phyloP scores from a whole-genome alignment of 1,284 basidiomycete genomes.

The Flammula alnicola region DNA sequence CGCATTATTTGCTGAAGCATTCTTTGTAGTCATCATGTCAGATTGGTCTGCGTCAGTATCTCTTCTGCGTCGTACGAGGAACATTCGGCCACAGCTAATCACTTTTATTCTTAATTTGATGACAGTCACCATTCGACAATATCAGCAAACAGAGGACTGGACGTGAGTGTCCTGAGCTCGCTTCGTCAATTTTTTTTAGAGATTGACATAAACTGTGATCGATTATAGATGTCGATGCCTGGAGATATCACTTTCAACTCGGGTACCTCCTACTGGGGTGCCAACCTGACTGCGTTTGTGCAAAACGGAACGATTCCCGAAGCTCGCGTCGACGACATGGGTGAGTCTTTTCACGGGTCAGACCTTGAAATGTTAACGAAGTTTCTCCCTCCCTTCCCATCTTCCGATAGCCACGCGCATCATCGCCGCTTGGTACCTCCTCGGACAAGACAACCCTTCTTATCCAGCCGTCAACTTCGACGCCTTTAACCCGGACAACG shows the following conservation, averaged over 20 bases:
- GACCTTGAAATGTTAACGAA: no score
- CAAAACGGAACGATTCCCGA: constrained; percentile 70
- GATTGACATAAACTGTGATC: no score
- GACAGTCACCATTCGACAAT: constrained; percentile 53
- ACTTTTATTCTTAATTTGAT: not conserved
- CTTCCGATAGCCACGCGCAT: constrained; percentile 65
- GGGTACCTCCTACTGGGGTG: constrained; percentile 60
- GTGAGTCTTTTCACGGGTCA: constrained; percentile 34
- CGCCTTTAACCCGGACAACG: constrained; percentile 56
- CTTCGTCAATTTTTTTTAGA: not conserved
- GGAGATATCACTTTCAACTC: constrained; percentile 64
- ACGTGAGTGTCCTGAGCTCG: constrained; percentile 44
- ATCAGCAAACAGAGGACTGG: constrained; percentile 69
- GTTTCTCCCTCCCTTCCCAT: constrained; percentile 11
- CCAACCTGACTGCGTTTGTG: constrained; percentile 69
- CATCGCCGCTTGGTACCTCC: constrained; percentile 56
- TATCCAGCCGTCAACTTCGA: constrained; percentile 68
- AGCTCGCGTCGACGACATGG: constrained; percentile 72
- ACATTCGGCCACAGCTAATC: not conserved
- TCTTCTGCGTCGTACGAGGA: not conserved
- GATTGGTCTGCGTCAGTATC: constrained; percentile 65
- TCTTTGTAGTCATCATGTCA: constrained; percentile 53
- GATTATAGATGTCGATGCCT: constrained; percentile 70
- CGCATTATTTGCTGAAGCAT: not conserved
- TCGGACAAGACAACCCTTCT: constrained; percentile 57